Conservation (phyloP, 1,284 basidiomycete genomes). For the Tilletia indica region DNA sequence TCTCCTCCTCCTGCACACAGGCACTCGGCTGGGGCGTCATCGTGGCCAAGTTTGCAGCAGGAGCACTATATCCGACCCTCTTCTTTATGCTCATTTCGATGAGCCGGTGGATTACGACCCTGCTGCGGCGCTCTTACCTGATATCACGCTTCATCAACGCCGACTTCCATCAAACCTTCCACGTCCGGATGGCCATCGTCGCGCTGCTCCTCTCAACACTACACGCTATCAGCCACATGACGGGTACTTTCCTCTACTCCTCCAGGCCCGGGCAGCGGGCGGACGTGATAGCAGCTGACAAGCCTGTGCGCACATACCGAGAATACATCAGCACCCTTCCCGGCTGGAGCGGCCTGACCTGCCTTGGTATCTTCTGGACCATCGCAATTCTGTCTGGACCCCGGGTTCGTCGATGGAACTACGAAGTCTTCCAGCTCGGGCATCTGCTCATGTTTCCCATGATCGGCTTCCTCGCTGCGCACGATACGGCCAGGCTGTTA, state of each 20-base stretch:
- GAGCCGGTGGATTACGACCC: background rate
- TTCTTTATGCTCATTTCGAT: conserved; percentile 23
- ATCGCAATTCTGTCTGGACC: conserved; percentile 20
- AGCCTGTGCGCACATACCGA: background rate
- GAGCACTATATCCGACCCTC: conserved; percentile 25
- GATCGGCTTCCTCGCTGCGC: conserved; percentile 19
- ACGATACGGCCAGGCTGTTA: conserved; percentile 19
- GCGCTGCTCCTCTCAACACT: conserved; percentile 10
- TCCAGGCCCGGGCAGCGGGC: conserved; percentile 2
- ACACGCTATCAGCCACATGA: conserved; percentile 17
- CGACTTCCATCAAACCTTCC: conserved; percentile 10
- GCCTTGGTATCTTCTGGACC: conserved; percentile 17
- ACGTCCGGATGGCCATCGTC: conserved; percentile 12
- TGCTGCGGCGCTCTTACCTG: background rate
- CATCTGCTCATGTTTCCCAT: conserved; percentile 26
- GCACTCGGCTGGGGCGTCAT: conserved; percentile 22
- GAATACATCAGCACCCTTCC: conserved; percentile 17
- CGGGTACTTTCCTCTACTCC: conserved; percentile 19
- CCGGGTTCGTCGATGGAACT: conserved; percentile 6
- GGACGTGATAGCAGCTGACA: background rate
- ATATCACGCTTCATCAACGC: background rate
- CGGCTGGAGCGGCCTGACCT: conserved; percentile 12
- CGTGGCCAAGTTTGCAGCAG: conserved; percentile 21
- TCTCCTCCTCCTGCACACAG: no score
- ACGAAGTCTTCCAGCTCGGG: conserved; percentile 20